Conservation (phyloP, 768 basidiomycete species). For the Boletus sp. region DNA sequence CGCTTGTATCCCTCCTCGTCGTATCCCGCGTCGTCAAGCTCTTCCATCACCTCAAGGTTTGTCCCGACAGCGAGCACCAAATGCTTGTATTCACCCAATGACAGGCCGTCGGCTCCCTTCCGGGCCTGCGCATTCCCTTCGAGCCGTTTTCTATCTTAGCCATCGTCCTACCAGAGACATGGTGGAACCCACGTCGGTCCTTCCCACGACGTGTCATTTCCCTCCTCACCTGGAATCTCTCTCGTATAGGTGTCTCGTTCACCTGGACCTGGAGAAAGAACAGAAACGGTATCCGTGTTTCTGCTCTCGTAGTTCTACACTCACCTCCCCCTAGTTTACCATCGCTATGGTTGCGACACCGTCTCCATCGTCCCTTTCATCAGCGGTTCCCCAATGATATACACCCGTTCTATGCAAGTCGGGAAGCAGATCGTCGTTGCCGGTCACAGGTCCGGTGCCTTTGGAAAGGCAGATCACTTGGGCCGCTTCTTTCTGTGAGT, state of each 20-base stretch:
- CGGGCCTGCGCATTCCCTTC: constrained; percentile 22
- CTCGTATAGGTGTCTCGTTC: constrained; percentile 11
- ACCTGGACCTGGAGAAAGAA: constrained; percentile 25
- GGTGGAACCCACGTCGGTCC: constrained; percentile 20
- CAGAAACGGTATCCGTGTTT: constrained; percentile 10
- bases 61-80: neutral
- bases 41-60: constrained; percentile 15
- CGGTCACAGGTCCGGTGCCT: constrained; percentile 18
- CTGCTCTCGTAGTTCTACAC: neutral
- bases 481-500: constrained; percentile 18
- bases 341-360: constrained; percentile 17
- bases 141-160: constrained; percentile 10
- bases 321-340: constrained; percentile 18
- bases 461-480: constrained; percentile 17
- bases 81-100: neutral
- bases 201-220: neutral
- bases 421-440: constrained; percentile 16
- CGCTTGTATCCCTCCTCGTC: constrained; percentile 1
- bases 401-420: constrained; percentile 23
- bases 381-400: constrained; percentile 15
- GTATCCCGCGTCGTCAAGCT: constrained; percentile 18
- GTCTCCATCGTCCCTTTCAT: constrained; percentile 25
- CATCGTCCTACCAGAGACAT: constrained; percentile 15
- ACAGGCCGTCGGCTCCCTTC: constrained; percentile 17
- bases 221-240: neutral